Base-by-base conservation (phyloP, 1,139 yeast genomes). In the Candida gigantensis region DNA sequence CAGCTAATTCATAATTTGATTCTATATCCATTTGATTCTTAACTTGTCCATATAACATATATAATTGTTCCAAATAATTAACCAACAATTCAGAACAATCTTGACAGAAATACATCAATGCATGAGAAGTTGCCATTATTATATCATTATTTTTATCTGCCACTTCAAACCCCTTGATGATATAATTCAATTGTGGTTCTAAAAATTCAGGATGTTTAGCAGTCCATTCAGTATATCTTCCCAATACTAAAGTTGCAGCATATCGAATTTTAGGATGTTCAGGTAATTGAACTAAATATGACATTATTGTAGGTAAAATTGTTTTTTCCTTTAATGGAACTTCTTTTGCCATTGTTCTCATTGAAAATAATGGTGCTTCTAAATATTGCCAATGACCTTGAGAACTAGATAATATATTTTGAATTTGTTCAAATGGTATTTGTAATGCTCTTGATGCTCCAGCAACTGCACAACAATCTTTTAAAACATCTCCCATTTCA, bases 171-270 rank as follows among this genome's bases (percentile, higher is more conserved):
- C 97, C 96, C 43, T 72, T 74, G 37, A 84, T 85, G 46, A 94
- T 88, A 56, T 89, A 92, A 48, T 84, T 82, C 42, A 94, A 72
- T 58, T 90, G 96, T 34, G 81, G 76, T 57, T 87, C 94, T 43
- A 94, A 68, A 50, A 72, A 84, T 44, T 86, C 83, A 1, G 95
- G 88, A 60, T 92, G 94, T 45, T 78, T 74, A 5, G 90, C 71
- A 0, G 97, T 88, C 97, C 98, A 94, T 61, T 84, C 90, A 1
- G 97, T 87, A 59, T 92, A 92, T 50, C 98, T 74, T 6, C 98
- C 98, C 33, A 94, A 68, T 1, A 92, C 96, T 50, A 92, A 71
- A 0, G 96, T 88, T 1, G 96, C 92, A 3, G 97, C 95, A 52
- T 92, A 92, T 54, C 96, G 74, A 39, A 92, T 79, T 55, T 88